These are phyloP conservation scores for Rubia tinctorum DNA, from an alignment of 305 asterid genomes.

Conservation along the genomic window DNA sequence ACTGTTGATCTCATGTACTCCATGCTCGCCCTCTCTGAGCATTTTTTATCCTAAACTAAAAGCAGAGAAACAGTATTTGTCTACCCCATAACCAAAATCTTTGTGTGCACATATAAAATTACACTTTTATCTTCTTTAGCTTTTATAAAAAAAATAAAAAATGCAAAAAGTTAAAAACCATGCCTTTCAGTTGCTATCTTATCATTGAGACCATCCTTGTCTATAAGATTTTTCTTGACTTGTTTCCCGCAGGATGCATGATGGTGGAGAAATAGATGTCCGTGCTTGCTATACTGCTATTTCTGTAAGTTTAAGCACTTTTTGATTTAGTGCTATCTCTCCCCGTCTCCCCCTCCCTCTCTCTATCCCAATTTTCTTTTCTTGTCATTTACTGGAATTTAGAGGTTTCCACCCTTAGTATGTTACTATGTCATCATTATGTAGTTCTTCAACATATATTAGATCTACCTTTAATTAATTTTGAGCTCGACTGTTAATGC, in stretches of 20 bases:
- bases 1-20: not conserved
- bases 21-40: not conserved
- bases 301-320: conserved; percentile 54
- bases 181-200: not conserved
- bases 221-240: not conserved
- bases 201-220: not conserved
- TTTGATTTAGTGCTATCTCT: not conserved
- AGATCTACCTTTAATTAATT: not conserved
- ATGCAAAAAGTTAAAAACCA: not conserved
- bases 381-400: not conserved
- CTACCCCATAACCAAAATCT: not conserved
- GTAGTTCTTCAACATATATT: not conserved
- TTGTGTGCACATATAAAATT: not conserved
- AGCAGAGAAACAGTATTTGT: not conserved
- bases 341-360: not conserved
- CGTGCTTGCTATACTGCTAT: conserved; percentile 98
- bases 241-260: conserved; percentile 73
- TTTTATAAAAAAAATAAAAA: not conserved
- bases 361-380: not conserved
- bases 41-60: not conserved
- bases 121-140: not conserved
- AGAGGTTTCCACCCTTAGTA: not conserved
- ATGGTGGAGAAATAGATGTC: conserved; percentile 94
- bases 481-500: not conserved
- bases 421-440: not conserved